phyloP scores from a whole-genome alignment of 2,329 filamentous ascomycete species.

The Grosmannia serpens region DNA sequence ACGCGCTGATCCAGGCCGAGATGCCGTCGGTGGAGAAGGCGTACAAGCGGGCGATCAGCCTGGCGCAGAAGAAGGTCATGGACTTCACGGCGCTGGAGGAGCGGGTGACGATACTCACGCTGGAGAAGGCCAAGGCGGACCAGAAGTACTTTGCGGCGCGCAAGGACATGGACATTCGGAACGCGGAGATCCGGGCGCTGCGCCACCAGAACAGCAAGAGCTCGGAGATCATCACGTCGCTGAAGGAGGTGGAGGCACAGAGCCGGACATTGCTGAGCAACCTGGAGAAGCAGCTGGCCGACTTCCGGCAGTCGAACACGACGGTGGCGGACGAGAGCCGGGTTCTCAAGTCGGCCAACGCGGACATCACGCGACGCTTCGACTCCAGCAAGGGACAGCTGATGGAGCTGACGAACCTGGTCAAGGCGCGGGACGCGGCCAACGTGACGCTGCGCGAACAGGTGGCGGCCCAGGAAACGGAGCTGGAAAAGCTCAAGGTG shows the following conservation, averaged over 20 bases:
- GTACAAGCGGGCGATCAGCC: conserved; percentile 75
- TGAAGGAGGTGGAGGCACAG: conserved; percentile 80
- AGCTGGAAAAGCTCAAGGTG: conserved; percentile 69
- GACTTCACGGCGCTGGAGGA: conserved; percentile 70
- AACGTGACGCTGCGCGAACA: conserved; percentile 40
- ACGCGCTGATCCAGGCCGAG: conserved; percentile 75
- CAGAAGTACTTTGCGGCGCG: conserved; percentile 96
- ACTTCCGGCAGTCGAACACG: conserved; percentile 70
- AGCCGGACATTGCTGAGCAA: conserved; percentile 67
- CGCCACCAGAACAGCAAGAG: conserved; percentile 79
- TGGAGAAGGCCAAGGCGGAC: conserved; percentile 92
- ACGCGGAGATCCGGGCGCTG: conserved; percentile 67
- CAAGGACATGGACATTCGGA: conserved; percentile 81
- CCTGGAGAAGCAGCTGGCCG: conserved; percentile 80
- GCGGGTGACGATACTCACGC: conserved; percentile 57
- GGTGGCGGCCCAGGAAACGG: conserved; percentile 53
- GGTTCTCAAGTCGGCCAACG: conserved; percentile 58
- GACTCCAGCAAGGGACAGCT: conserved; percentile 69
- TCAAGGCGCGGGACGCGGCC: conserved; percentile 63
- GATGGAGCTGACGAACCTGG: conserved; percentile 59
- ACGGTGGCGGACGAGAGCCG: conserved; percentile 61
- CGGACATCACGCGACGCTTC: conserved; percentile 56
- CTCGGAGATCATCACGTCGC: conserved; percentile 81
- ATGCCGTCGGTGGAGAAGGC: conserved; percentile 81
- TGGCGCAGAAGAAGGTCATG: conserved; percentile 78